These are phyloP conservation scores for Aspergillus tanneri DNA, from an alignment of 2,329 filamentous ascomycete genomes.

Conservation along the genomic window DNA sequence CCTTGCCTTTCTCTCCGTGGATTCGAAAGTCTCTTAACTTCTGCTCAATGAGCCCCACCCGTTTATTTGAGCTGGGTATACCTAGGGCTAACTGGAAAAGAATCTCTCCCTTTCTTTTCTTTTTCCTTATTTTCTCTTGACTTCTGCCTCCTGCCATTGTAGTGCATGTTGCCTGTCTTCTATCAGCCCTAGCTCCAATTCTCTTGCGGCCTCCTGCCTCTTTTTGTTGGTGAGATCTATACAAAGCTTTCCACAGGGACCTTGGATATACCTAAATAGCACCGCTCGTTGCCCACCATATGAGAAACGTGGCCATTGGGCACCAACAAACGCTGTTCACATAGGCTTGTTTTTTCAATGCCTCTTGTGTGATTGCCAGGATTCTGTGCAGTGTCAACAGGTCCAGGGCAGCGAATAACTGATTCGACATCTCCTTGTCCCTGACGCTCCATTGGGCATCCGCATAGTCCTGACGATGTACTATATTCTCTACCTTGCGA, in stretches of 20 bases:
- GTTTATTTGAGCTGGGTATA: slow-evolving; percentile 33
- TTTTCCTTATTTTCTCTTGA: neutral
- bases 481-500: slow-evolving; percentile 66
- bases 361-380: slow-evolving; percentile 19
- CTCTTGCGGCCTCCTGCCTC: slow-evolving; percentile 8
- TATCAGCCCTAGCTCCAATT: slow-evolving; percentile 16
- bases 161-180: slow-evolving; percentile 13
- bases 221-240: slow-evolving; percentile 12
- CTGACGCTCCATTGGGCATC: slow-evolving; percentile 22
- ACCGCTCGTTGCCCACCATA: slow-evolving; percentile 11
- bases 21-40: slow-evolving; percentile 11
- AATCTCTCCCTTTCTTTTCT: slow-evolving; percentile 13
- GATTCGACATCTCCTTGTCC: slow-evolving; percentile 21
- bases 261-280: slow-evolving; percentile 14
- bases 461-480: slow-evolving; percentile 36
- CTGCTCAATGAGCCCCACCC: slow-evolving; percentile 31
- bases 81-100: slow-evolving; percentile 22
- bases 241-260: slow-evolving; percentile 11
- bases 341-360: slow-evolving; percentile 17
- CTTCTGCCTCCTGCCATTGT: slow-evolving; percentile 11
- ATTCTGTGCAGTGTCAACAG: slow-evolving; percentile 21
- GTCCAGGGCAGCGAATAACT: slow-evolving; percentile 25
- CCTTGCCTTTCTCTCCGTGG: slow-evolving; percentile 9
- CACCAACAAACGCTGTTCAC: slow-evolving; percentile 22
- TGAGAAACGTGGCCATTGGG: slow-evolving; percentile 26